These are phyloP conservation scores for Amborella trichopoda DNA, from an alignment of 164 flowering plant genomes.

Conservation along the genomic window DNA sequence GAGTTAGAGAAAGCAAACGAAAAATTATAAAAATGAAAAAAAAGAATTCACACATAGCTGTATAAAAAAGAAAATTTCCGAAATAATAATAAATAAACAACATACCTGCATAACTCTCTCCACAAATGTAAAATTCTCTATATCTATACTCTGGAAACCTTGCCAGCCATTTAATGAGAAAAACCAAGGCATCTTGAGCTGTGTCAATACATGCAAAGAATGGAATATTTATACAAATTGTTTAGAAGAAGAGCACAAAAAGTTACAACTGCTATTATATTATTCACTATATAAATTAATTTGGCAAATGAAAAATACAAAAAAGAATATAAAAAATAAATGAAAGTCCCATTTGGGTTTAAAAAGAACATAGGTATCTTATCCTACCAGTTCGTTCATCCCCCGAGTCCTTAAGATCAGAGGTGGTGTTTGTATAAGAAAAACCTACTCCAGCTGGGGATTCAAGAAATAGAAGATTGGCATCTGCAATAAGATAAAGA, in stretches of 20 bases:
- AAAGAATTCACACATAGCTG: not conserved
- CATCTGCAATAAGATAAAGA: no score
- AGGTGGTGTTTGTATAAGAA: slow-evolving; percentile 71
- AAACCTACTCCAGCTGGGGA: slow-evolving; percentile 94
- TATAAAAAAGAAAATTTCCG: not conserved
- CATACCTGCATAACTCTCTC: slow-evolving; percentile 95
- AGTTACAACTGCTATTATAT: no score
- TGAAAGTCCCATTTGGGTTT: no score
- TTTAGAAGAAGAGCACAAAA: no score
- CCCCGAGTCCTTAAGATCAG: slow-evolving; percentile 53
- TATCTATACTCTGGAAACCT: slow-evolving; percentile 71
- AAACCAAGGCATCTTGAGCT: slow-evolving; percentile 68
- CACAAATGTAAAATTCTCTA: slow-evolving; percentile 75
- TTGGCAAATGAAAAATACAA: no score
- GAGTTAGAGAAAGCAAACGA: not conserved
- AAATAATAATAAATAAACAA: no score
- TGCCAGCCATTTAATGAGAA: slow-evolving; percentile 58
- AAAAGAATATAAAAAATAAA: no score
- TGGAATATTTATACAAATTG: no score
- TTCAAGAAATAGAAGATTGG: slow-evolving; percentile 81
- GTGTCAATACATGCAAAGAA: no score
- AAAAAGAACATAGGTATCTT: no score
- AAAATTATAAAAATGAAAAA: not conserved
- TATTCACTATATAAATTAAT: no score
- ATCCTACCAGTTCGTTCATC: slow-evolving; percentile 62